Base-by-base conservation (phyloP, 2,329 filamentous ascomycete species). In the Rutstroemia sp. region DNA sequence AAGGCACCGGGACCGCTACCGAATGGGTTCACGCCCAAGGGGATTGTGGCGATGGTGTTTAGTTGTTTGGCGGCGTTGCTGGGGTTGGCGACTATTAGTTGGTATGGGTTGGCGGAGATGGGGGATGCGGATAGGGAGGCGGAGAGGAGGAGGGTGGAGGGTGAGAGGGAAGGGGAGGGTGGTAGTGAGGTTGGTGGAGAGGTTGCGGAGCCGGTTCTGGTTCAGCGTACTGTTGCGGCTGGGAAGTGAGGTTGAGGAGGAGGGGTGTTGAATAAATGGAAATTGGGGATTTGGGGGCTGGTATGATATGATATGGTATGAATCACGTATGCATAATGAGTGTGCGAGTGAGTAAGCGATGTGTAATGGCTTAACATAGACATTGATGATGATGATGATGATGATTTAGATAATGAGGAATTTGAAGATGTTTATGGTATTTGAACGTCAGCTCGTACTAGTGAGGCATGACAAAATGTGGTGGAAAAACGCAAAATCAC, bases 101-200 rank as follows among this genome's bases (percentile, higher is more conserved):
- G 65, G 67, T 68, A 68, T 47, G 67, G 67, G 0, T 34, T 67
- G 39, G 65, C 64, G 5, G 67, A 68, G 54, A 67, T 68, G 66
- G 67, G 67, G 4, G 64, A 62, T 14, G 67, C 64, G 2, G 64
- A 59, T 36, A 61, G 51, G 30, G 61, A 51, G 6, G 45, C 56
- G 2, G 66, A 68, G 54, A 56, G 61, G 46, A 57, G 49, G 3
- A 58, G 66, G 21, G 25, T 56, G 7, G 48, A 39, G 7, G 48
- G 27, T 6, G 25, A 4, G 6, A 16, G 9, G 7, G 48, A 39
- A 5, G 48, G 27, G 10, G 25, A 4, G 6, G 19, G 9, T 27
- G 34, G 19, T 19, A 36, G 17, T 25, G 17, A 14, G 21, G 14
- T 23, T 46, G n/a, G 4, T 3, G 25, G 19, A 45, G 3, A 2